These are phyloP conservation scores for Eragrostis curvula DNA, from an alignment of 176 grass and related monocot species.

Conservation along the genomic window DNA sequence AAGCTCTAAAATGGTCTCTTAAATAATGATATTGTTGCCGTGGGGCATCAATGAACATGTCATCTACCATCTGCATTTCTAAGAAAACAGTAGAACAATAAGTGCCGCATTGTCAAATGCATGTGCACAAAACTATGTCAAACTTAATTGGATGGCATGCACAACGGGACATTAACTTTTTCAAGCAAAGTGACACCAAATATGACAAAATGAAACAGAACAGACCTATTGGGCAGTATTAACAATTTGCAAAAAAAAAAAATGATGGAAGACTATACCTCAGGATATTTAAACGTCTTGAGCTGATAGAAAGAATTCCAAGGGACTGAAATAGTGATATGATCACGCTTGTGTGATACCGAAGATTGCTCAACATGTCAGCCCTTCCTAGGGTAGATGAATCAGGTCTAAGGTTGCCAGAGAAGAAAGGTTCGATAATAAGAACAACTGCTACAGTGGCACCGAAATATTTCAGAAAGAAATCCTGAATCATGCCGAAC, in stretches of 20 bases:
- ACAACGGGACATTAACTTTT: background rate
- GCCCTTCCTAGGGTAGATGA: constrained; percentile 93
- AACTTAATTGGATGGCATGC: constrained; percentile 8
- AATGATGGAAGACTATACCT: constrained; percentile 57
- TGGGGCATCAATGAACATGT: background rate
- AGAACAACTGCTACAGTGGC: constrained; percentile 95
- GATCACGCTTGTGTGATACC: constrained; percentile 98
- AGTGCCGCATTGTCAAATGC: constrained; percentile 12
- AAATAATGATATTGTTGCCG: constrained; percentile 8
- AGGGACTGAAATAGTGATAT: constrained; percentile 97
- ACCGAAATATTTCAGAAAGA: constrained; percentile 96
- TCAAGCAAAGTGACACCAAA: background rate
- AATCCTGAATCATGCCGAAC: constrained; percentile 99
- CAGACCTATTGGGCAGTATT: background rate
- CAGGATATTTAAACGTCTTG: constrained; percentile 92
- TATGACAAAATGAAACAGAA: constrained; percentile 11
- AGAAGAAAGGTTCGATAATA: constrained; percentile 98
- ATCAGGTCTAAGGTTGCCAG: constrained; percentile 92
- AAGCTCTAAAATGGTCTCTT: constrained; percentile 2
- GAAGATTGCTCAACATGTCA: constrained; percentile 98
- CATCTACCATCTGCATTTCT: background rate
- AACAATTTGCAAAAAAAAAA: background rate
- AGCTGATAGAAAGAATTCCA: constrained; percentile 88
- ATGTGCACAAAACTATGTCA: constrained; percentile 6
- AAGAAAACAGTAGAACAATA: constrained; percentile 8